Evolutionary conservation across 1,284 basidiomycete genomes (phyloP).

Genomic region (Ustilago trichophora): DNA sequence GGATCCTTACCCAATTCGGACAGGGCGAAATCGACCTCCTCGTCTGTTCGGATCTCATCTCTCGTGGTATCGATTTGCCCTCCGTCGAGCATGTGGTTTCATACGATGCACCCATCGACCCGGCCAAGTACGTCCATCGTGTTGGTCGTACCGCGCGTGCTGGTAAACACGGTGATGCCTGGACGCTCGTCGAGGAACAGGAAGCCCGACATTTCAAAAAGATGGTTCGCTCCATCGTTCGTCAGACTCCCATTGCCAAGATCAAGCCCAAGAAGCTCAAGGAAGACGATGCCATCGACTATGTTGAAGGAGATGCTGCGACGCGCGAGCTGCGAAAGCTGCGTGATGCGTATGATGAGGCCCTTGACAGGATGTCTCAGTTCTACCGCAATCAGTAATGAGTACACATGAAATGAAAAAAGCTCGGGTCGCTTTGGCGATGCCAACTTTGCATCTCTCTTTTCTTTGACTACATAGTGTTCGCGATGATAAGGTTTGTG

Average conservation of each 20-base stretch:
- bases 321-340: slow-evolving; percentile 29
- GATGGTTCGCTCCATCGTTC: slow-evolving; percentile 35
- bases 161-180: slow-evolving; percentile 83
- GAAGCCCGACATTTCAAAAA: slow-evolving; percentile 70
- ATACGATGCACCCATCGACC: slow-evolving; percentile 94
- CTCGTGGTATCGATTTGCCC: slow-evolving; percentile 94
- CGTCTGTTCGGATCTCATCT: slow-evolving; percentile 92
- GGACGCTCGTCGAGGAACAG: slow-evolving; percentile 94
- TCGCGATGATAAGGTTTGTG: too few relatives aligned
- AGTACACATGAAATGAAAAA: too few relatives aligned
- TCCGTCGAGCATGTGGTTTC: slow-evolving; percentile 89
- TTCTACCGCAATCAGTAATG: slow-evolving; percentile 42
- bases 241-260: slow-evolving; percentile 37
- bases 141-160: slow-evolving; percentile 94
- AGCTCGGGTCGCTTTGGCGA: slow-evolving; percentile 2
- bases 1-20: slow-evolving; percentile 82
- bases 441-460: too few relatives aligned
- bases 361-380: slow-evolving; percentile 43
- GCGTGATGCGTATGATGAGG: slow-evolving; percentile 39
- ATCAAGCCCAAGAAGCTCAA: slow-evolving; percentile 38
- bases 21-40: slow-evolving; percentile 83
- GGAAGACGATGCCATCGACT: slow-evolving; percentile 13
- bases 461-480: too few relatives aligned
- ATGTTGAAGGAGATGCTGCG: slow-evolving; percentile 31
- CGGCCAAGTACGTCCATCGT: slow-evolving; percentile 97